Conservation (phyloP, 768 basidiomycete genomes). For the Nevesoporus exiguus region DNA sequence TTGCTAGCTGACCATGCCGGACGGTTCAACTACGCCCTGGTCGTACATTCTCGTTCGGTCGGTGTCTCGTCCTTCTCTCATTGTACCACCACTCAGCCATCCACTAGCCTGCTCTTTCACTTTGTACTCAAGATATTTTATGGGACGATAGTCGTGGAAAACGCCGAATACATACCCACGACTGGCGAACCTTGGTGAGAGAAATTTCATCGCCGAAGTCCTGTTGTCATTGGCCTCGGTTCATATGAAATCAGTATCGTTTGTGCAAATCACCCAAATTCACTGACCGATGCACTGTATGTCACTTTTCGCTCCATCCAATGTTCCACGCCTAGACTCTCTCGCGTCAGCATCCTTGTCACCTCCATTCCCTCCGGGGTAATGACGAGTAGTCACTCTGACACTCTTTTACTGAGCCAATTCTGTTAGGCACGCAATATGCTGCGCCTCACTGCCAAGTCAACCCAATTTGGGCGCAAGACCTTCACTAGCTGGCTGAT, state of each 20-base stretch:
- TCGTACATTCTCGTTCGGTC: conserved; percentile 44
- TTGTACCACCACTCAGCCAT: neutral
- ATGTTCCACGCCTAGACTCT: neutral
- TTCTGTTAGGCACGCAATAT: conserved; percentile 62
- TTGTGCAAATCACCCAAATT: conserved; percentile 84
- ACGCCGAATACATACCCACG: conserved; percentile 63
- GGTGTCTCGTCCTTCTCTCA: conserved; percentile 3
- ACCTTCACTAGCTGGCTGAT: conserved; percentile 92
- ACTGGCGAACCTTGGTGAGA: conserved; percentile 72
- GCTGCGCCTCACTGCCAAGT: conserved; percentile 83
- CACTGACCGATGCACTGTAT: conserved; percentile 82
- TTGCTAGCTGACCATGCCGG: conserved; percentile 25
- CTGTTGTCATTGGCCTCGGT: neutral
- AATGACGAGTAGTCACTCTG: conserved; percentile 16
- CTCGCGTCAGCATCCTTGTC: conserved; percentile 55
- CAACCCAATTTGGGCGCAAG: conserved; percentile 76
- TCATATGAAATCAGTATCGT: conserved; percentile 55
- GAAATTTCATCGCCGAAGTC: neutral
- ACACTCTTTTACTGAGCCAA: conserved; percentile 4
- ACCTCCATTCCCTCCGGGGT: conserved; percentile 71
- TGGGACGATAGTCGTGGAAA: conserved; percentile 83
- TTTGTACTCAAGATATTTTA: conserved; percentile 92
- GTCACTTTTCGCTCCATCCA: conserved; percentile 19
- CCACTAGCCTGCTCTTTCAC: conserved; percentile 59
- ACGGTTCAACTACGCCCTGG: conserved; percentile 50